Conservation (phyloP, 2,329 filamentous ascomycete species). For the Neurospora crassa region DNA sequence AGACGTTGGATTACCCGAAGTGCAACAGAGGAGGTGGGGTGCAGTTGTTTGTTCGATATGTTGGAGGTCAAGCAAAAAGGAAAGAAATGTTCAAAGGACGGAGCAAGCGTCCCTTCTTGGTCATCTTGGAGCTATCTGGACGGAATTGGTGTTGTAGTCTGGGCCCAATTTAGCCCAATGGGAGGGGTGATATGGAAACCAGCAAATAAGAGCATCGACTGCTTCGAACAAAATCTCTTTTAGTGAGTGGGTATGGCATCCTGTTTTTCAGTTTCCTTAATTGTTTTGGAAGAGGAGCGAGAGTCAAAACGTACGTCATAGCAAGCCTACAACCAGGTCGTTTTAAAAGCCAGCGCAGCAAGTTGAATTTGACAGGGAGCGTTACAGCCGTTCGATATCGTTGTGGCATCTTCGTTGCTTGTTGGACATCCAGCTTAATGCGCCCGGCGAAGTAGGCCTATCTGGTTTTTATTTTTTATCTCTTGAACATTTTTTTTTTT, state of each 20-base stretch:
- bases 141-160: not conserved
- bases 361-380: not conserved
- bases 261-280: constrained; percentile 5
- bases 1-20: not conserved
- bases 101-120: not conserved
- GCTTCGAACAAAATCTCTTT: not conserved
- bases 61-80: not conserved
- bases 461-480: not conserved
- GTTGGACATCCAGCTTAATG: not conserved
- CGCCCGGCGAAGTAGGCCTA: not conserved
- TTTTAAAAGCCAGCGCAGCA: not conserved
- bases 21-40: not conserved
- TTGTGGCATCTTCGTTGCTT: not conserved
- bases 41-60: not conserved
- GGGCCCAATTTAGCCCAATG: not conserved
- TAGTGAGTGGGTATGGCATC: constrained; percentile 1
- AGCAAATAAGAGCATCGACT: not conserved
- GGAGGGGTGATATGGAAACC: not conserved
- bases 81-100: not conserved
- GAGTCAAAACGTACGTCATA: not conserved
- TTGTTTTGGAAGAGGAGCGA: constrained; percentile 1
- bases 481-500: not conserved
- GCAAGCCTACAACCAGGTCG: not conserved
- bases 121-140: not conserved
- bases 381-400: not conserved